Conservation (phyloP, 2,329 filamentous ascomycete genomes). For the Colletotrichum incanum region DNA sequence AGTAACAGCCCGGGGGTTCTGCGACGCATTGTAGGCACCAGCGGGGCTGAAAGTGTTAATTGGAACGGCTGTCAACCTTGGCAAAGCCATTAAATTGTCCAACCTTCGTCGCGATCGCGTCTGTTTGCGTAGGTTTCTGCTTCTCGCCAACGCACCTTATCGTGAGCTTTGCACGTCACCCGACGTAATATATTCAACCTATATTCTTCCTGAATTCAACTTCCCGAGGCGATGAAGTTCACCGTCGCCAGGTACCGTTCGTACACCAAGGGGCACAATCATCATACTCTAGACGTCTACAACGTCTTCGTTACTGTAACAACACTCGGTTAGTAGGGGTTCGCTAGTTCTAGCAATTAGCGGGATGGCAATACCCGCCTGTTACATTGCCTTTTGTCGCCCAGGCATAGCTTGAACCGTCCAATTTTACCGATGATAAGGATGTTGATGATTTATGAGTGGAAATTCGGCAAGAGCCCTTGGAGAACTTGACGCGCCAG, state of each 20-base stretch:
- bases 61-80: no score
- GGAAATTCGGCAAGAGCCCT: background rate
- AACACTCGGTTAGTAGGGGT: no score
- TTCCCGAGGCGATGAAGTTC: no score
- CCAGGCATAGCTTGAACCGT: background rate
- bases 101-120: no score
- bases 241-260: no score
- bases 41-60: background rate
- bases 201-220: no score
- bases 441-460: background rate
- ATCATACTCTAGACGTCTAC: no score
- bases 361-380: background rate
- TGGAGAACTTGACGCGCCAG: no score
- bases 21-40: background rate
- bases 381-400: background rate
- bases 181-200: background rate
- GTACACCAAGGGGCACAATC: no score
- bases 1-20: background rate
- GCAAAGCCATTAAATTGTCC: no score
- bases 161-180: background rate
- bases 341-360: background rate
- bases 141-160: background rate
- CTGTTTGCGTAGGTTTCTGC: background rate
- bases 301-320: no score
- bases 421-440: background rate